phyloP scores from a whole-genome alignment of 371 early-diverging fungal genomes.

The Sanchytrium tribonematis region DNA sequence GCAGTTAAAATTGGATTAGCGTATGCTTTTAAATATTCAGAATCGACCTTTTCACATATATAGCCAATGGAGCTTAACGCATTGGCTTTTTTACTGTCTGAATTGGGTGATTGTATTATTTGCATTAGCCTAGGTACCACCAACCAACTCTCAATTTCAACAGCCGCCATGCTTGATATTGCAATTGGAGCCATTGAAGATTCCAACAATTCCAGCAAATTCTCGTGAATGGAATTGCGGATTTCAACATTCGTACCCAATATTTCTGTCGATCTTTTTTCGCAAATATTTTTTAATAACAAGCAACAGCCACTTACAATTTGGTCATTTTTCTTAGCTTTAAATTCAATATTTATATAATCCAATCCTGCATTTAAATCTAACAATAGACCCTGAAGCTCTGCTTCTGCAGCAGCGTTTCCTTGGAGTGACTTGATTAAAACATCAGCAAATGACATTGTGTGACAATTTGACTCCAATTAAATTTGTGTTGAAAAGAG shows the following conservation, averaged over 20 bases:
- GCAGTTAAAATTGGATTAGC: constrained; percentile 66
- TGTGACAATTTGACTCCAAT: too few relatives aligned
- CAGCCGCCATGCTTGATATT: neutral
- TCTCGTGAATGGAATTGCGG: neutral
- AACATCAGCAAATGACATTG: neutral
- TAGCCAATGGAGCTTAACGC: constrained; percentile 35
- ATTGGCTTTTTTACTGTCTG: neutral
- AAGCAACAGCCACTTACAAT: neutral
- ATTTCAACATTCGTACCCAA: neutral
- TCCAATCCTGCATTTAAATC: neutral
- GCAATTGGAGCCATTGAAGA: neutral
- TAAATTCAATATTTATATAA: neutral
- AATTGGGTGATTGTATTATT: neutral
- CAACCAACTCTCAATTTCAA: neutral
- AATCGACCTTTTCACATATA: constrained; percentile 59
- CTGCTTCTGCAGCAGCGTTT: neutral
- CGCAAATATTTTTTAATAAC: neutral
- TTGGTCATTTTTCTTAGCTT: neutral
- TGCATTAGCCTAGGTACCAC: neutral
- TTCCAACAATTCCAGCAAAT: neutral
- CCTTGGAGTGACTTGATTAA: neutral
- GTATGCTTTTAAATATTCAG: constrained; percentile 37
- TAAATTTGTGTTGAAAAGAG: too few relatives aligned
- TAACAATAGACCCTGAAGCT: neutral
- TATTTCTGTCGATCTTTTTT: neutral